Evolutionary conservation across 257 asterid species (phyloP).

Genomic region (Scutellaria baicalensis): DNA sequence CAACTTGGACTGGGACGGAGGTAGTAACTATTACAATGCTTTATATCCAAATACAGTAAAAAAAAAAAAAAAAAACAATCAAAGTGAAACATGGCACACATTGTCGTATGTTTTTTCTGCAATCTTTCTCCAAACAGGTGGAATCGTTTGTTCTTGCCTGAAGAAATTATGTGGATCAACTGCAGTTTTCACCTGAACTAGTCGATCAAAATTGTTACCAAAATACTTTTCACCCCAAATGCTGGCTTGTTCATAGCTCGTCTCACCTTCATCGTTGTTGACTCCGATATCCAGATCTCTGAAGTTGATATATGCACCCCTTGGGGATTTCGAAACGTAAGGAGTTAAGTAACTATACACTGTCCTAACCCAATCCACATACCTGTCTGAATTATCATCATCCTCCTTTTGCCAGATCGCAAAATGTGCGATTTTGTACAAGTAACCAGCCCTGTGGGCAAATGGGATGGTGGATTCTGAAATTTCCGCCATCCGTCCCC

Average conservation of each 20-base stretch:
- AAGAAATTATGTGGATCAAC: neutral
- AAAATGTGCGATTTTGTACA: conserved; percentile 8
- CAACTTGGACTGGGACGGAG: too few species aligned
- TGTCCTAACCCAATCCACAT: conserved; percentile 18
- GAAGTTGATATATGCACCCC: conserved; percentile 27
- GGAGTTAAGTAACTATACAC: conserved; percentile 18
- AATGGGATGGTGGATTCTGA: conserved; percentile 7
- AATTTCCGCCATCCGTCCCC: conserved; percentile 19
- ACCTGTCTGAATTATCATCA: neutral
- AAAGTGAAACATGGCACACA: too few species aligned
- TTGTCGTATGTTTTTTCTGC: too few species aligned
- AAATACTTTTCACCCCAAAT: neutral
- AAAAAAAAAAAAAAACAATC: neutral
- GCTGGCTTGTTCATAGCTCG: conserved; percentile 8
- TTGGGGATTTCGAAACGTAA: conserved; percentile 18
- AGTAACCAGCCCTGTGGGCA: conserved; percentile 22
- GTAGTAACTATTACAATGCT: too few species aligned
- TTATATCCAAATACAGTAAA: too few species aligned
- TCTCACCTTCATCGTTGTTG: conserved; percentile 14
- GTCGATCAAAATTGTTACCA: neutral
- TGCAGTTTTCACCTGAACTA: neutral
- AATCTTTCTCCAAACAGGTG: neutral
- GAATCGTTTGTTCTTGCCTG: neutral
- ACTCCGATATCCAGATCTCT: conserved; percentile 29
- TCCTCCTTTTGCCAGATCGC: neutral